These are phyloP conservation scores for Tetrahymena elliotti DNA, from an alignment of 73 alveolate species.

Conservation along the genomic window DNA sequence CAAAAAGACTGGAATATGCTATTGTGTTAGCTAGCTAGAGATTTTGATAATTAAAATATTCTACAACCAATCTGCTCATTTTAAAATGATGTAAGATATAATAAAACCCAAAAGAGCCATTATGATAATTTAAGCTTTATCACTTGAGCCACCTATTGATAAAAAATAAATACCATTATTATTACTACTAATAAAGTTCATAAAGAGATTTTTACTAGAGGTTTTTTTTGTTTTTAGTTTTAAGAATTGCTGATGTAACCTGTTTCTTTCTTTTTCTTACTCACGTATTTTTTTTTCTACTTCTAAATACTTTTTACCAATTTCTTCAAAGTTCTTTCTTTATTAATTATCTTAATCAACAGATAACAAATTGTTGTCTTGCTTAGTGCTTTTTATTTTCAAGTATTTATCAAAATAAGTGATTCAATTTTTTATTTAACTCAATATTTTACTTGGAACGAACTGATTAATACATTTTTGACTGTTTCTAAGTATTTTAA, in stretches of 20 bases:
- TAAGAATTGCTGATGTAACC: not conserved
- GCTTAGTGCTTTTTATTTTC: not conserved
- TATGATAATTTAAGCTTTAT: not conserved
- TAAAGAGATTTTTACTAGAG: too few relatives aligned
- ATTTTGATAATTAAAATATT: not conserved
- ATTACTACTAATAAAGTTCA: too few relatives aligned
- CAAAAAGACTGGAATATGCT: too few relatives aligned
- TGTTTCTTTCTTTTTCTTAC: not conserved
- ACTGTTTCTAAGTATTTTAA: not conserved
- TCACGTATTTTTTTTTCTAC: not conserved
- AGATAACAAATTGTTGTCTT: not conserved
- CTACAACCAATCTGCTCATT: not conserved
- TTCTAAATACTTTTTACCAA: not conserved
- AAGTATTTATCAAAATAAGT: not conserved
- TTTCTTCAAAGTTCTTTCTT: not conserved
- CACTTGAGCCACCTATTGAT: not conserved
- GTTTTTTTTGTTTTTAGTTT: not conserved
- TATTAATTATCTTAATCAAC: not conserved
- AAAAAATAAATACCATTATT: not conserved
- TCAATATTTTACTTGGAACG: not conserved
- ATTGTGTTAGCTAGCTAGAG: too few relatives aligned
- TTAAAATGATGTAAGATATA: not conserved
- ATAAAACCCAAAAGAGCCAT: not conserved
- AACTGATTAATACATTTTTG: not conserved
- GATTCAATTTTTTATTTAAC: not conserved